Evolutionary conservation across 179 eudicot species (phyloP).

Genomic region (Gypsophila paniculata): DNA sequence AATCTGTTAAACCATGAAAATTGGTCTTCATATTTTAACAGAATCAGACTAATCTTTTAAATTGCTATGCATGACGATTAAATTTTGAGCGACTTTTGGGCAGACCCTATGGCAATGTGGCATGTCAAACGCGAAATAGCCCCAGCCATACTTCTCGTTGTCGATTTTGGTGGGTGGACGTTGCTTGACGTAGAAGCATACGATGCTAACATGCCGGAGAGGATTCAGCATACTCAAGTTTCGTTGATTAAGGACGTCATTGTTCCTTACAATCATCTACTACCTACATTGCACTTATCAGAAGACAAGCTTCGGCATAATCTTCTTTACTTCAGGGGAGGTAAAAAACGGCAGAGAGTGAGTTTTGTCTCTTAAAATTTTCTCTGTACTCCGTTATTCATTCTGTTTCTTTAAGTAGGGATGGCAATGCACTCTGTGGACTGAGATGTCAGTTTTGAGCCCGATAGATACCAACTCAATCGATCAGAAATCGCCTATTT

Average conservation of each 20-base stretch:
- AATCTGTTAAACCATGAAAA: too few relatives aligned
- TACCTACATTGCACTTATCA: constrained; percentile 57
- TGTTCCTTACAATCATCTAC: constrained; percentile 74
- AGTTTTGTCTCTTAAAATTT: constrained; percentile 22
- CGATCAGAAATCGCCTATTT: too few relatives aligned
- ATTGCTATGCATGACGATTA: too few relatives aligned
- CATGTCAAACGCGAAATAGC: constrained; percentile 78
- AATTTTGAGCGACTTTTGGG: constrained; percentile 88
- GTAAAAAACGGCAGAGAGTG: constrained; percentile 87
- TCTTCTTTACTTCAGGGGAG: constrained; percentile 92
- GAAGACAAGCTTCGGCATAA: constrained; percentile 59
- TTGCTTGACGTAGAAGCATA: constrained; percentile 58
- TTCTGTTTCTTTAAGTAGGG: too few relatives aligned
- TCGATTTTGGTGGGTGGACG: constrained; percentile 94
- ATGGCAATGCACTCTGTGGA: too few relatives aligned
- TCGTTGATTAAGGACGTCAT: constrained; percentile 88
- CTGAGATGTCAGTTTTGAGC: too few relatives aligned
- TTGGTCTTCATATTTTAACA: too few relatives aligned
- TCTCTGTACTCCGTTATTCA: too few relatives aligned
- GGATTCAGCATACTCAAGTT: constrained; percentile 83
- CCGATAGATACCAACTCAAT: too few relatives aligned
- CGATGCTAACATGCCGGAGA: constrained; percentile 43
- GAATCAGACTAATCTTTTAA: too few relatives aligned
- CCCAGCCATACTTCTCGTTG: constrained; percentile 75
- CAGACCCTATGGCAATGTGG: constrained; percentile 99